Base-by-base conservation (phyloP, 768 basidiomycete species). In the Trametes sanguinea region DNA sequence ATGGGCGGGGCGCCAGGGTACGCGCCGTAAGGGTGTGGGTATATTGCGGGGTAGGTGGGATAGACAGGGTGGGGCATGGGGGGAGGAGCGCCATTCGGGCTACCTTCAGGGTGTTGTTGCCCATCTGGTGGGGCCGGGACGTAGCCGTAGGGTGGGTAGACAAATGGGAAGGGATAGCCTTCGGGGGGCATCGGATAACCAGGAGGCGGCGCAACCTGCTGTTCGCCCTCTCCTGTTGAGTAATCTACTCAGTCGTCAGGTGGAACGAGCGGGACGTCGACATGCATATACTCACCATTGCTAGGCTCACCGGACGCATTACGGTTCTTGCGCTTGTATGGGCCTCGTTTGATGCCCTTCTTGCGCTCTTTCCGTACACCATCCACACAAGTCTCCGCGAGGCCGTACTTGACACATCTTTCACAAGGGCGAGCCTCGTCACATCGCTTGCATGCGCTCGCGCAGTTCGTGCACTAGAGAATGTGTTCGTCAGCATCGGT, bases 291-390 rank as follows among this genome's bases (percentile, higher is more conserved):
- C 67, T 14, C 16, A 60, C 51, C 54, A 42, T 67, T 69, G 65
- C 66, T 8, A 11, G 61, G 51, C 35, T 71, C 73, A n/a, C 57
- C 39, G 47, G 56, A 59, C 17, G 60, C 7, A 11, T 59, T 45
- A 67, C 80, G 79, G 60, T 68, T 74, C 74, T 83, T 83, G 61
- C 82, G 80, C 64, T 84, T 85, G 70, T 84, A 84, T 2, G 83
- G 84, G 2, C 83, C 83, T 17, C 83, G 80, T 68, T 84, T 84
- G 62, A 84, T 76, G 30, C 83, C 83, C 51, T 82, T 83, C 68
- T 86, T 85, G 59, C 87, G 79, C 71, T 87, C 86, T 69, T 88
- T 88, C 63, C 87, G 76, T 16, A 80, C 75, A 1, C 86, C 85
- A 65, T 88, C 86, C 2, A 80, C 65, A 65, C 86, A 88, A n/a